Base-by-base conservation (phyloP, 2,329 filamentous ascomycete genomes). In the Diaporthe sp. region DNA sequence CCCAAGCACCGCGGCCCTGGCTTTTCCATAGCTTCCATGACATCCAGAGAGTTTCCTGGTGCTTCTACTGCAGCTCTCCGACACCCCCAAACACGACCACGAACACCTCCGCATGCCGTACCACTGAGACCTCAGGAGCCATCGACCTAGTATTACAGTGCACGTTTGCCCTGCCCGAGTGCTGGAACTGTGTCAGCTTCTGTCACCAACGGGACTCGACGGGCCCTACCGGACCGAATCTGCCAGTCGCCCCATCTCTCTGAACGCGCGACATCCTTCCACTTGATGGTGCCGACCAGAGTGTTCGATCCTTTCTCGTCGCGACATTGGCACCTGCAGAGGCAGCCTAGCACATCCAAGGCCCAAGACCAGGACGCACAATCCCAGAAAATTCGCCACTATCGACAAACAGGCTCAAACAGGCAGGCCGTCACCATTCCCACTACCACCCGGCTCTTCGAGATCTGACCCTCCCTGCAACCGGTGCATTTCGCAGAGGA, bases 151-250 rank as follows among this genome's bases (percentile, higher is more conserved):
- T 88, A 85, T 85, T 83, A 86, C 86, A 81, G 83, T 85, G 85
- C 85, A 86, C 85, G 85, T 85, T 85, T 85, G 84, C 87, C 88
- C 85, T 83, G 81, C 88, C 87, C 78, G 77, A 76, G 81, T 79
- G 78, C 80, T 84, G 61, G 61, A 65, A 74, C 69, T 65, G 59
- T 51, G 68, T 80, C 80, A 76, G 75, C 70, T 72, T 72, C 56
- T 81, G 79, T 83, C 79, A 81, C 80, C 78, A 80, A 78, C 32
- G 65, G 59, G 35, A 56, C 56, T 56, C 39, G 32, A 63, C 32
- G 53, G 56, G 39, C 27, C 59, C 61, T 39, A 69, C 55, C 61
- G 53, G 51, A 72, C 55, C 72, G 71, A 68, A 39, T 13, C 47
- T 68, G 50, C 51, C 59, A 68, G 59, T 66, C 44, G 63, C 44